Conservation (phyloP, 1,284 basidiomycete species). For the Tilletiaria anomala region DNA sequence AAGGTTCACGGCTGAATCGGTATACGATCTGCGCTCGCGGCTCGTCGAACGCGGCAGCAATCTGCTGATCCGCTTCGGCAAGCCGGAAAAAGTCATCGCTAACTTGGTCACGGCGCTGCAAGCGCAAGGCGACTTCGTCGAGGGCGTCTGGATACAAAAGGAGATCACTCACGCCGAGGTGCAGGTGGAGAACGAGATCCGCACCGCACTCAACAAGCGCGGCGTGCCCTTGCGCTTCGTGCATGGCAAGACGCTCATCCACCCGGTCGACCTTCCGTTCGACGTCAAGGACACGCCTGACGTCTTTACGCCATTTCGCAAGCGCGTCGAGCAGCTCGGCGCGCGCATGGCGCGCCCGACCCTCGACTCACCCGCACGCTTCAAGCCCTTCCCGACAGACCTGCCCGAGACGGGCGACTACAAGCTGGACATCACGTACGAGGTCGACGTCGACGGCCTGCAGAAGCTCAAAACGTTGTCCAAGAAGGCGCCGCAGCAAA, state of each 20-base stretch:
- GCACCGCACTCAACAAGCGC: constrained; percentile 11
- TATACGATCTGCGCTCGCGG: constrained; percentile 43
- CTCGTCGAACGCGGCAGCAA: constrained; percentile 43
- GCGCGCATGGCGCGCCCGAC: constrained; percentile 34
- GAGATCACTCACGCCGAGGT: constrained; percentile 26
- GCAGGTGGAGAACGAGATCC: constrained; percentile 17
- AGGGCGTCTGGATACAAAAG: constrained; percentile 34
- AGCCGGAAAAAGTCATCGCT: constrained; percentile 40
- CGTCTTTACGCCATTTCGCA: constrained; percentile 45
- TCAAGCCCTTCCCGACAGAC: constrained; percentile 18
- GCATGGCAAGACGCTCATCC: constrained; percentile 30
- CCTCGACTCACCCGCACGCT: constrained; percentile 14
- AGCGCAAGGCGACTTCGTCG: constrained; percentile 20
- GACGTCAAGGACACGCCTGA: constrained; percentile 42
- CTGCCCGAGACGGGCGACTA: constrained; percentile 23
- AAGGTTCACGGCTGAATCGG: constrained; percentile 44
- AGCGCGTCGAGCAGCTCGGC: constrained; percentile 43
- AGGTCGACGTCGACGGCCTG: constrained; percentile 31
- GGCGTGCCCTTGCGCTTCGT: constrained; percentile 22
- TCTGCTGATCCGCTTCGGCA: constrained; percentile 45
- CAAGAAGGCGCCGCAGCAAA: constrained; percentile 17
- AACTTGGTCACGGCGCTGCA: constrained; percentile 22
- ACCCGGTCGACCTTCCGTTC: constrained; percentile 44
- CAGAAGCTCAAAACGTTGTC: constrained; percentile 8
- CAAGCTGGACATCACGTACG: constrained; percentile 27